phyloP scores from a whole-genome alignment of 768 basidiomycete species.

The Tricholomella constricta region DNA sequence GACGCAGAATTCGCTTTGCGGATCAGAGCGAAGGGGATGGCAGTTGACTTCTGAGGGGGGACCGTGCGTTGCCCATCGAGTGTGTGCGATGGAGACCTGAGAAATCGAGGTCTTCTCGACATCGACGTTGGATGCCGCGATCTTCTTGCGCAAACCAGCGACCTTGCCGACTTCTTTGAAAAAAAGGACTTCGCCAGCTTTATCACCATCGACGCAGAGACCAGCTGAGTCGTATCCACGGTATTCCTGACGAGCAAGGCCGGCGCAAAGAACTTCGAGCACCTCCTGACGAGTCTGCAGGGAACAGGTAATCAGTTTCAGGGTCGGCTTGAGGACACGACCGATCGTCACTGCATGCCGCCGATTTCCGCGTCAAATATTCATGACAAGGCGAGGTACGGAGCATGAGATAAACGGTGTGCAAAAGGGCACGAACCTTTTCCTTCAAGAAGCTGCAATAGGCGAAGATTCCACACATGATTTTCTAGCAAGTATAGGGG shows the following conservation, averaged over 20 bases:
- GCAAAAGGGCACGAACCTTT: conserved; percentile 60
- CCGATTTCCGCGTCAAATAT: neutral
- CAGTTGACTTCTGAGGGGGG: conserved; percentile 87
- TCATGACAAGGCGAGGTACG: neutral
- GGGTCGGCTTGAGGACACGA: neutral
- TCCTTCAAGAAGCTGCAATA: conserved; percentile 96
- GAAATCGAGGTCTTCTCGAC: conserved; percentile 76
- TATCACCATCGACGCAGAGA: conserved; percentile 89
- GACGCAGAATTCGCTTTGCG: conserved; percentile 79
- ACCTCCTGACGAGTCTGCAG: conserved; percentile 84
- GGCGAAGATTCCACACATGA: conserved; percentile 95
- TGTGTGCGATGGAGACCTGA: conserved; percentile 97
- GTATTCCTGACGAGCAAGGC: conserved; percentile 94
- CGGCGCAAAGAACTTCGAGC: conserved; percentile 87
- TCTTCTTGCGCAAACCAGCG: conserved; percentile 86
- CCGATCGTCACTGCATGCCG: neutral
- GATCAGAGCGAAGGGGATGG: conserved; percentile 90
- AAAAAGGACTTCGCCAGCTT: conserved; percentile 69
- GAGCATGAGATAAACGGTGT: neutral
- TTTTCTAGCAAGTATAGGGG: conserved; percentile 11
- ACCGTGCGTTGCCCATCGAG: conserved; percentile 99
- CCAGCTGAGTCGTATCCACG: conserved; percentile 98
- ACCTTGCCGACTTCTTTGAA: conserved; percentile 99
- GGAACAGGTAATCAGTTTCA: conserved; percentile 15
- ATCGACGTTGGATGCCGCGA: conserved; percentile 69